Conservation (phyloP, 345 rosid genomes). For the Trapa incisa region DNA sequence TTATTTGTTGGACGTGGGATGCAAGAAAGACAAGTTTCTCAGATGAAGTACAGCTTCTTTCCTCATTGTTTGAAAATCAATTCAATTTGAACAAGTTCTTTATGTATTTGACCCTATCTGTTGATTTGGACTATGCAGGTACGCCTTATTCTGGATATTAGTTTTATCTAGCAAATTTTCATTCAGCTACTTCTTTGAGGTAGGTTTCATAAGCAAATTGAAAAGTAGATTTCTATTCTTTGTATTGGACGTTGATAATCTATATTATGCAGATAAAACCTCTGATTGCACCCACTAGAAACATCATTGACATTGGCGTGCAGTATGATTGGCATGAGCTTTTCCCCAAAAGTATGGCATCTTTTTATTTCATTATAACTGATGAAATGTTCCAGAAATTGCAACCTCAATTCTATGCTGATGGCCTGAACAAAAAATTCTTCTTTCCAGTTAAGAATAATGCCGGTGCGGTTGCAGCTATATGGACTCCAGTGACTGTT, state of each 20-base stretch:
- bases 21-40: constrained; percentile 90
- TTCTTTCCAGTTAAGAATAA: constrained; percentile 57
- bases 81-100: constrained; percentile 3
- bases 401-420: background rate
- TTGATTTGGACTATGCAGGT: constrained; percentile 31
- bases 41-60: constrained; percentile 51
- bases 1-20: constrained; percentile 81
- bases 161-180: constrained; percentile 58
- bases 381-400: constrained; percentile 3
- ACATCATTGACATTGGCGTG: constrained; percentile 61
- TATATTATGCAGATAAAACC: constrained; percentile 63
- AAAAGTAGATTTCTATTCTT: background rate
- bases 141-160: constrained; percentile 72
- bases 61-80: constrained; percentile 11
- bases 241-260: background rate
- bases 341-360: constrained; percentile 59
- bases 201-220: constrained; percentile 9
- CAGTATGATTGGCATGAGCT: constrained; percentile 80
- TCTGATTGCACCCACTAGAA: constrained; percentile 68
- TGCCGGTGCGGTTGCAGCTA: constrained; percentile 81
- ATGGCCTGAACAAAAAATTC: constrained; percentile 9
- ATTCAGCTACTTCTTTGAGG: constrained; percentile 93
- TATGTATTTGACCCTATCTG: background rate
- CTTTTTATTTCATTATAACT: background rate
- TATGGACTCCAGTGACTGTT: constrained; percentile 89